A percentile compares a stretch with the other conserved stretches of the same genome.
Conservation (phyloP, 1,284 basidiomycete genomes). For the Naganishia liquefaciens region DNA sequence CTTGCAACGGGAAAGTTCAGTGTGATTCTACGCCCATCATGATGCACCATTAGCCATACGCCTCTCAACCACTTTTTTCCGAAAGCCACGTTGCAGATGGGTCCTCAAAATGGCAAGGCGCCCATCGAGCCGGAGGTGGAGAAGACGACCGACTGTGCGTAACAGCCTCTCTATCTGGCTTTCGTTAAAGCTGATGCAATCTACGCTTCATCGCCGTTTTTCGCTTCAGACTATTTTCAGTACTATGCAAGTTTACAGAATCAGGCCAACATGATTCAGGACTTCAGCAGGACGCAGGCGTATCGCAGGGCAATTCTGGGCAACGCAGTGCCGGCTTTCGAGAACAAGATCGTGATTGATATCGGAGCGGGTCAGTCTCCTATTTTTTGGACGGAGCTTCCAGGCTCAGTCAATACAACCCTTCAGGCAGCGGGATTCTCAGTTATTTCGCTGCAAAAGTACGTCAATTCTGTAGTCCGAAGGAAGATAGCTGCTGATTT, state of each 20-base stretch:
- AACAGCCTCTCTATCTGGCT: background rate
- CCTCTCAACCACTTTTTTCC: too few relatives aligned
- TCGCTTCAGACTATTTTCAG: slow-evolving; percentile 33
- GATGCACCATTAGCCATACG: too few relatives aligned
- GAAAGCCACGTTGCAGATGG: too few relatives aligned
- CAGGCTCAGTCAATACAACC: background rate
- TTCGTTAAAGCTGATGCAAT: background rate
- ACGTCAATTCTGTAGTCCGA: slow-evolving; percentile 1
- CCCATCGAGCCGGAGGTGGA: slow-evolving; percentile 9
- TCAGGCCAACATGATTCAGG: slow-evolving; percentile 54
- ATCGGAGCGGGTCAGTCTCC: slow-evolving; percentile 55
- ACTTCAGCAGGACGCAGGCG: slow-evolving; percentile 51
- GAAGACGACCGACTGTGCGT: slow-evolving; percentile 21
- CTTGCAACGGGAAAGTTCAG: too few relatives aligned
- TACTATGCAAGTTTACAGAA: slow-evolving; percentile 37
- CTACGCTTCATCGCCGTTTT: background rate
- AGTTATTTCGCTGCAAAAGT: slow-evolving; percentile 55
- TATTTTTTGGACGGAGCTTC: too few relatives aligned
- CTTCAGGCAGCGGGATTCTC: slow-evolving; percentile 57
- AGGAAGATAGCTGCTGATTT: background rate
- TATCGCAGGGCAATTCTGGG: slow-evolving; percentile 54
- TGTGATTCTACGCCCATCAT: too few relatives aligned
- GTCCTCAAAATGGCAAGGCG: slow-evolving; percentile 12
- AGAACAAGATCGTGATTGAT: slow-evolving; percentile 53
- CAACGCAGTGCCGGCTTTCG: slow-evolving; percentile 50